These are phyloP conservation scores for Suhomyces prunicola DNA, from an alignment of 805 yeast species.

Conservation along the genomic window DNA sequence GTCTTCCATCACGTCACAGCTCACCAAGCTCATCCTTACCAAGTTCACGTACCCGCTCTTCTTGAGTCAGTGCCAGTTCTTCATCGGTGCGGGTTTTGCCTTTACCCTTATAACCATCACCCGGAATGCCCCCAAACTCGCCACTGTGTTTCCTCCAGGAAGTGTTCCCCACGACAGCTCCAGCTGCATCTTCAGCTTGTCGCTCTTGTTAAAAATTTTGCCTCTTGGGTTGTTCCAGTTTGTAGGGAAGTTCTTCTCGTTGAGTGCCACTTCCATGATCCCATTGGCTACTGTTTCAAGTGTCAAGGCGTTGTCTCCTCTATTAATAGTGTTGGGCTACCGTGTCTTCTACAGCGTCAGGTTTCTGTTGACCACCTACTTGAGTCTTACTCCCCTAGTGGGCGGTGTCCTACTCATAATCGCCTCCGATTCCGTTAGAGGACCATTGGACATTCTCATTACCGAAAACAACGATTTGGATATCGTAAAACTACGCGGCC, in stretches of 20 bases:
- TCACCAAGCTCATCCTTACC: conserved; percentile 54
- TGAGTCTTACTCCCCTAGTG: conserved; percentile 51
- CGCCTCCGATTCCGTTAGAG: conserved; percentile 22
- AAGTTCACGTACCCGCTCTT: conserved; percentile 60
- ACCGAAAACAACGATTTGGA: conserved; percentile 14
- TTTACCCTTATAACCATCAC: conserved; percentile 35
- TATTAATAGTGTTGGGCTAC: conserved; percentile 57
- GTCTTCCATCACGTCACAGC: conserved; percentile 63
- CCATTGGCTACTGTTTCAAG: conserved; percentile 71
- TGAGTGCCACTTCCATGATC: conserved; percentile 62
- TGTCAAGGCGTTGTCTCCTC: conserved; percentile 64
- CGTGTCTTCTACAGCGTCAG: conserved; percentile 47
- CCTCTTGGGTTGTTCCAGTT: conserved; percentile 69
- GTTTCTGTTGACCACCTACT: conserved; percentile 49
- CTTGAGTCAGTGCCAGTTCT: conserved; percentile 62
- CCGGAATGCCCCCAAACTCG: conserved; percentile 26
- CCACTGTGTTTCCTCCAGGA: conserved; percentile 48
- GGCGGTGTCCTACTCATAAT: conserved; percentile 52
- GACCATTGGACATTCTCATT: conserved; percentile 7
- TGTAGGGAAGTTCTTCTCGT: conserved; percentile 58
- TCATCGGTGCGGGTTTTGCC: conserved; percentile 47
- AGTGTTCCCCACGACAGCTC: conserved; percentile 44
- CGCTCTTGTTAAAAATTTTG: conserved; percentile 44
- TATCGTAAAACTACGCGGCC: conserved; percentile 50
- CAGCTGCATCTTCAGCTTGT: conserved; percentile 20